Evolutionary conservation across 352 stramenopile genomes (phyloP).

Genomic region (Thalassiosira hispida): DNA sequence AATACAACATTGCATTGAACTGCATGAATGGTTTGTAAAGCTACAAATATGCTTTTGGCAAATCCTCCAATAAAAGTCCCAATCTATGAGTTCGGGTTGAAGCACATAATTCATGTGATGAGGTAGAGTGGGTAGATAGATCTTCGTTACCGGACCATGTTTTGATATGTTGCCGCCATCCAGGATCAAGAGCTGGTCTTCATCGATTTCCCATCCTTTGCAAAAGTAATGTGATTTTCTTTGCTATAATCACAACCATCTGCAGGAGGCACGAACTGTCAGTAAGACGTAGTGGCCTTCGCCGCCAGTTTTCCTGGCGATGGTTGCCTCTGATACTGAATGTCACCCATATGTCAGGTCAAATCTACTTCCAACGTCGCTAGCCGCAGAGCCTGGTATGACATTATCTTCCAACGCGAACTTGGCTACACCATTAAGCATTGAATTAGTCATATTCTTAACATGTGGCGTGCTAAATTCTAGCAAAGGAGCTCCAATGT

Average conservation of each 20-base stretch:
- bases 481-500: constrained; percentile 50
- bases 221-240: not conserved
- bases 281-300: constrained; percentile 47
- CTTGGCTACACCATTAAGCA: constrained; percentile 51
- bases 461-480: constrained; percentile 30
- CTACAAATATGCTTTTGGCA: too few relatives aligned
- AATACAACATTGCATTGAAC: too few relatives aligned
- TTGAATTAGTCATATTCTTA: constrained; percentile 24
- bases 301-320: constrained; percentile 42
- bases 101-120: constrained; percentile 49
- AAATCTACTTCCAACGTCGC: constrained; percentile 46
- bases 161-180: constrained; percentile 45
- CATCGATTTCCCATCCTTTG: constrained; percentile 20
- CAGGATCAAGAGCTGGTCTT: constrained; percentile 40
- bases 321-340: constrained; percentile 54
- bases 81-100: constrained; percentile 45
- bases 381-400: not conserved
- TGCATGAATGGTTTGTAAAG: too few relatives aligned
- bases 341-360: constrained; percentile 25
- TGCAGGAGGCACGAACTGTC: constrained; percentile 12
- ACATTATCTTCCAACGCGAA: constrained; percentile 35
- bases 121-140: constrained; percentile 17
- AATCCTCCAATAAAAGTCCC: too few relatives aligned
- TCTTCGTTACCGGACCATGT: constrained; percentile 25
- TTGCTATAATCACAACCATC: not conserved